phyloP scores from a whole-genome alignment of 2,329 filamentous ascomycete species.

The Shiraia bambusicola region DNA sequence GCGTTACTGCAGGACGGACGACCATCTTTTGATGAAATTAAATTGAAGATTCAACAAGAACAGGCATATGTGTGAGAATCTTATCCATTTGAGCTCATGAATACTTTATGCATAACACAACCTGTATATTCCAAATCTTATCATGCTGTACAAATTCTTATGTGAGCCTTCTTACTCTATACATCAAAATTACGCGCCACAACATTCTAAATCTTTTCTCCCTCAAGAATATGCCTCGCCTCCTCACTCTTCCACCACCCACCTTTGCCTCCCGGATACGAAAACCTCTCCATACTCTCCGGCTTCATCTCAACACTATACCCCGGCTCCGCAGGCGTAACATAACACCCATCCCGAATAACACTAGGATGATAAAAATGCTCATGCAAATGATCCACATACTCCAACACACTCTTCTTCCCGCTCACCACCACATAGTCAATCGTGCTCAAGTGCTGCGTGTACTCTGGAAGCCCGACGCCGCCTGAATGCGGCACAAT shows the following conservation, averaged over 20 bases:
- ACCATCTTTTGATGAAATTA: too few species aligned
- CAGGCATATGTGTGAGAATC: too few species aligned
- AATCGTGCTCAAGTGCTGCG: constrained; percentile 87
- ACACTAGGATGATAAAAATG: constrained; percentile 82
- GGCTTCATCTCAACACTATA: constrained; percentile 95
- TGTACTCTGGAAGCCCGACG: constrained; percentile 90
- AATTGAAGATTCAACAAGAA: too few species aligned
- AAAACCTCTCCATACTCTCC: constrained; percentile 78
- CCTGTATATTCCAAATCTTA: too few species aligned
- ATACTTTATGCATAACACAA: too few species aligned
- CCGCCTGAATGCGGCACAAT: constrained; percentile 88
- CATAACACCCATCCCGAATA: constrained; percentile 84
- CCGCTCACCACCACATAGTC: constrained; percentile 87
- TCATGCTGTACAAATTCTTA: too few species aligned
- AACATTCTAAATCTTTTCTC: constrained; percentile 45
- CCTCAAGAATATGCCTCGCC: constrained; percentile 72
- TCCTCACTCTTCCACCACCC: constrained; percentile 86
- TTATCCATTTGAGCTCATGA: too few species aligned
- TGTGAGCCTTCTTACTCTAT: not conserved
- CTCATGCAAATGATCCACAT: constrained; percentile 91
- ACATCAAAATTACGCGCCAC: not conserved
- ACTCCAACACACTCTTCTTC: constrained; percentile 81
- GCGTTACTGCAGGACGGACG: too few species aligned
- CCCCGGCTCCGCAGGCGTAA: constrained; percentile 77
- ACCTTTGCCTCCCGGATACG: constrained; percentile 73